Percentiles rank a stretch among this genome's conserved stretches.
Conservation (phyloP, 2,329 filamentous ascomycete species). For the Hymenoscyphus albidus region DNA sequence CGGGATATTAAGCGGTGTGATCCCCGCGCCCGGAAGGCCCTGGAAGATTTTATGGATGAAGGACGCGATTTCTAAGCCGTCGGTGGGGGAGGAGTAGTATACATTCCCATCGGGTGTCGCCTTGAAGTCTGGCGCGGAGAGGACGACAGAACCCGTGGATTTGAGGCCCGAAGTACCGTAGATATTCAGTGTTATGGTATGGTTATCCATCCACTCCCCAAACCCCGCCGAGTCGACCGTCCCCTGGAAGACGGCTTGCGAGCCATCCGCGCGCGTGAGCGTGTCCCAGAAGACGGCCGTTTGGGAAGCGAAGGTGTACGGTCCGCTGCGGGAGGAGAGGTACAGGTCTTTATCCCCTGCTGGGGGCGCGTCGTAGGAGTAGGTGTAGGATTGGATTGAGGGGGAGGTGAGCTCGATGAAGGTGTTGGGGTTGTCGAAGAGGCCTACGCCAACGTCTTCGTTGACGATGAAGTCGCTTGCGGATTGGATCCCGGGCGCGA, state of each 20-base stretch:
- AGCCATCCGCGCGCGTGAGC: conserved; percentile 41
- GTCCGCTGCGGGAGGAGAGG: conserved; percentile 45
- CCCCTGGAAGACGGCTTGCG: conserved; percentile 45
- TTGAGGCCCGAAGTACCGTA: conserved; percentile 54
- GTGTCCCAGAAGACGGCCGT: conserved; percentile 52
- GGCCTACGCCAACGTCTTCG: conserved; percentile 44
- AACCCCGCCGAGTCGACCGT: conserved; percentile 49
- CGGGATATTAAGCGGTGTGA: conserved; percentile 48
- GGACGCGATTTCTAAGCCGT: conserved; percentile 45
- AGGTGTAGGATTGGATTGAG: conserved; percentile 44
- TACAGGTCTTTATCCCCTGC: conserved; percentile 44
- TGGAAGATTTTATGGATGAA: conserved; percentile 51
- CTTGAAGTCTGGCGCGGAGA: conserved; percentile 41
- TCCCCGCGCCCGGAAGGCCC: conserved; percentile 38
- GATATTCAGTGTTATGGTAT: conserved; percentile 53
- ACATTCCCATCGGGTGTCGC: conserved; percentile 41
- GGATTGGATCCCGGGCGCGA: conserved; percentile 32
- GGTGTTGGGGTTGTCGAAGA: conserved; percentile 55
- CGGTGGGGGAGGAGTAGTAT: conserved; percentile 46
- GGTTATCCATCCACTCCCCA: conserved; percentile 38
- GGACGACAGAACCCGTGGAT: conserved; percentile 45
- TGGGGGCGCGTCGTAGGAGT: conserved; percentile 44
- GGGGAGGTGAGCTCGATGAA: conserved; percentile 46
- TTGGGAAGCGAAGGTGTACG: conserved; percentile 50
- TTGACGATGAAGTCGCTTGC: conserved; percentile 45